These are phyloP conservation scores for Chrysoporthe cubensis DNA, from an alignment of 2,329 filamentous ascomycete species.

Conservation along the genomic window DNA sequence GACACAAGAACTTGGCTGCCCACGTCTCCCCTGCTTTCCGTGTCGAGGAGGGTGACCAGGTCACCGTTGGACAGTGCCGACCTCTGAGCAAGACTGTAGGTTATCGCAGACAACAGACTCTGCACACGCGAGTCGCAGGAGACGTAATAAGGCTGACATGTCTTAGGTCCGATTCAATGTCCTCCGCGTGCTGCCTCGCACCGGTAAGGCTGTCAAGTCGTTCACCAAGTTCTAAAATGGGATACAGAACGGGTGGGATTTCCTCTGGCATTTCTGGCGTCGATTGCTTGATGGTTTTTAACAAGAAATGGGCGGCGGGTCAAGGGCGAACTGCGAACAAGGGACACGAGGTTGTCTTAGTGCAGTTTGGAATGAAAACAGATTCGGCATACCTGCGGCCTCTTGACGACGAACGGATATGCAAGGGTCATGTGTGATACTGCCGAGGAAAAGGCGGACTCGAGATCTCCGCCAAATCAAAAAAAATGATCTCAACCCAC, in stretches of 20 bases:
- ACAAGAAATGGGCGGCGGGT: slow-evolving; percentile 39
- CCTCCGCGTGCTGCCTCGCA: slow-evolving; percentile 96
- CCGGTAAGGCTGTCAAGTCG: slow-evolving; percentile 95
- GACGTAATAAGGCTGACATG: slow-evolving; percentile 27
- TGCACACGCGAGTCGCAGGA: background rate
- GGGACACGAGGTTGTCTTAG: slow-evolving; percentile 38
- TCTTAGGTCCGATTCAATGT: slow-evolving; percentile 97
- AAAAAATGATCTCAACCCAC: slow-evolving; percentile 25
- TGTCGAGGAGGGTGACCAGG: slow-evolving; percentile 99
- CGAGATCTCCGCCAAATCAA: slow-evolving; percentile 29
- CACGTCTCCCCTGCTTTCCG: slow-evolving; percentile 99
- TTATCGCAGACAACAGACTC: slow-evolving; percentile 36
- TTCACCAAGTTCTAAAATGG: slow-evolving; percentile 95
- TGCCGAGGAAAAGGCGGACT: slow-evolving; percentile 24
- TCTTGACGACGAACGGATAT: slow-evolving; percentile 28
- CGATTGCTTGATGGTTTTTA: slow-evolving; percentile 41
- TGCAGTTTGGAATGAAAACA: slow-evolving; percentile 40
- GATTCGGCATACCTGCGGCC: slow-evolving; percentile 27
- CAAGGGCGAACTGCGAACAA: slow-evolving; percentile 36
- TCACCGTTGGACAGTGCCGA: slow-evolving; percentile 99
- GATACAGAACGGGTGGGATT: slow-evolving; percentile 32
- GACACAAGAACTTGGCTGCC: slow-evolving; percentile 99
- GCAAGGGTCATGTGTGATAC: slow-evolving; percentile 26
- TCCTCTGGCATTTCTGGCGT: slow-evolving; percentile 41
- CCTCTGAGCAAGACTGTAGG: slow-evolving; percentile 99